Conservation (phyloP, 2,329 filamentous ascomycete species). For the Ceratocystis diversiconidia region DNA sequence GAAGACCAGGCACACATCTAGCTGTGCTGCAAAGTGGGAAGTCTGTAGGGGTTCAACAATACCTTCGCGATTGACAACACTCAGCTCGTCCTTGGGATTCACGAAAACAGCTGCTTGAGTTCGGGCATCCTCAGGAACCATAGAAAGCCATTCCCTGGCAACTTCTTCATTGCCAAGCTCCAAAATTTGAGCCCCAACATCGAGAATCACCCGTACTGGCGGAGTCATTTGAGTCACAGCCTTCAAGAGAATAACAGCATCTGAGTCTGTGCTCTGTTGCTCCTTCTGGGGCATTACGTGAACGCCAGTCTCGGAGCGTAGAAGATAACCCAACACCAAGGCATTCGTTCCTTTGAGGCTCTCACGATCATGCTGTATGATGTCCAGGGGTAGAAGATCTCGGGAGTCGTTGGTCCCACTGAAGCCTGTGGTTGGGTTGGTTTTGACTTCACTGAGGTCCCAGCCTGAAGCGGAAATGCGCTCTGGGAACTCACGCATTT, state of each 20-base stretch:
- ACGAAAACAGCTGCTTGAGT: constrained; percentile 21
- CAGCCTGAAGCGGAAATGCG: constrained; percentile 54
- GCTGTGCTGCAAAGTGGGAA: constrained; percentile 43
- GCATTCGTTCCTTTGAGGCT: constrained; percentile 52
- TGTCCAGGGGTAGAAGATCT: constrained; percentile 40
- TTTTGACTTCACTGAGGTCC: constrained; percentile 43
- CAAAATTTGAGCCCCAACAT: constrained; percentile 57
- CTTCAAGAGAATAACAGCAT: constrained; percentile 32
- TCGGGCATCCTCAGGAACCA: constrained; percentile 9
- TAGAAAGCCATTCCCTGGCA: constrained; percentile 38
- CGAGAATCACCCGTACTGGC: constrained; percentile 45
- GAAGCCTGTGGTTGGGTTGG: constrained; percentile 46
- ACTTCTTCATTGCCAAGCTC: constrained; percentile 45
- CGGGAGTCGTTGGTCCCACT: constrained; percentile 54
- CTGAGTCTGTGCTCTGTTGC: constrained; percentile 17
- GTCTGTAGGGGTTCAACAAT: constrained; percentile 35
- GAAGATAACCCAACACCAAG: constrained; percentile 44
- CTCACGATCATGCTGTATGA: constrained; percentile 41
- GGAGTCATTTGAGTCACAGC: constrained; percentile 29
- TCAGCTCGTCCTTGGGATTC: constrained; percentile 32
- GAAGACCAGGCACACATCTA: constrained; percentile 49
- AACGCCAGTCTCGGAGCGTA: constrained; percentile 38
- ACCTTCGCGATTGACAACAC: constrained; percentile 36
- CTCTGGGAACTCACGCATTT: constrained; percentile 46
- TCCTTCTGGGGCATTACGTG: constrained; percentile 21